phyloP scores from a whole-genome alignment of 1,284 basidiomycete genomes.

The Ceratobasidium papillatum region DNA sequence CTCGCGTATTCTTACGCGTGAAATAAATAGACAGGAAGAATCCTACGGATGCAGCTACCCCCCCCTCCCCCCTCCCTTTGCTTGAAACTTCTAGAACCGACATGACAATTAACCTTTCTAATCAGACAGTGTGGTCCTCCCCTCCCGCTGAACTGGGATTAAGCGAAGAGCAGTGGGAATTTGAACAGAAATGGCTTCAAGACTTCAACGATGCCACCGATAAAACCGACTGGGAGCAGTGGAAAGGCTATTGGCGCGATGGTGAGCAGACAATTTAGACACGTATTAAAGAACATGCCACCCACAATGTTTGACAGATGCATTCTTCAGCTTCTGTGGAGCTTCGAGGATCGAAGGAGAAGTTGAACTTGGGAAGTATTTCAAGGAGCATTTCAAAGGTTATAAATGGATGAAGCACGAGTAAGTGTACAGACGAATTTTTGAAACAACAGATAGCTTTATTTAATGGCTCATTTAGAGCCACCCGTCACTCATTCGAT shows the following conservation, averaged over 20 bases:
- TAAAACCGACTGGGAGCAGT: not conserved
- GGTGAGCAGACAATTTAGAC: not conserved
- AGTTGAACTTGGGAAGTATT: not conserved
- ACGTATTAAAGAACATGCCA: not conserved
- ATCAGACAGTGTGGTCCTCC: not conserved
- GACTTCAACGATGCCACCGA: slow-evolving; percentile 6
- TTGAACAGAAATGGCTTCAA: slow-evolving; percentile 14
- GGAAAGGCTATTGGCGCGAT: slow-evolving; percentile 12
- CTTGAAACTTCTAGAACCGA: not conserved
- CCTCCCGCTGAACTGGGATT: not conserved
- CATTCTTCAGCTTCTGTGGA: not conserved
- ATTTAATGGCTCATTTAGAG: not conserved
- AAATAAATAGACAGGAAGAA: too few species aligned
- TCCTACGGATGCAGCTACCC: not conserved
- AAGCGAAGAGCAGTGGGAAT: slow-evolving; percentile 9
- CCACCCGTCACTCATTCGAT: slow-evolving; percentile 20
- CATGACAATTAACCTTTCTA: not conserved
- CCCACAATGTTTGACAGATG: not conserved
- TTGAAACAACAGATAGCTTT: not conserved
- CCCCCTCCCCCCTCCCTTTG: not conserved
- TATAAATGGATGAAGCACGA: slow-evolving; percentile 17
- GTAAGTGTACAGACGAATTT: not conserved
- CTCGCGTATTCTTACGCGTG: too few species aligned
- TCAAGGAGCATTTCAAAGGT: not conserved
- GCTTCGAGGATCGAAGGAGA: not conserved